A percentile compares a stretch with the other conserved stretches of the same genome.
phyloP scores from a whole-genome alignment of 148 eudicot species.

The Amaranthus palmeri region DNA sequence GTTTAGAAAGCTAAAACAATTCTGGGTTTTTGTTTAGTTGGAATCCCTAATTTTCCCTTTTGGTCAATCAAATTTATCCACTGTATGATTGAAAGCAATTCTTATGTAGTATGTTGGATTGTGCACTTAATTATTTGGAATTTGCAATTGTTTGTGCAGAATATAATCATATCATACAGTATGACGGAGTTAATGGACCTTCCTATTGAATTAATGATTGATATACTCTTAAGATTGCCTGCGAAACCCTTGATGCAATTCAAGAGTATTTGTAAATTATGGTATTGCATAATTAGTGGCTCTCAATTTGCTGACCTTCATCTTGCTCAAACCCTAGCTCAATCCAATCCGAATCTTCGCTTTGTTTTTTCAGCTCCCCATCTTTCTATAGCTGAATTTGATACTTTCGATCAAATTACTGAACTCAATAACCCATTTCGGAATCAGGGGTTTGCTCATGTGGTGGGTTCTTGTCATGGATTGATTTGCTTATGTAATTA shows the following conservation, averaged over 20 bases:
- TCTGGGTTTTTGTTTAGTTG: no score
- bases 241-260: conserved; percentile 29
- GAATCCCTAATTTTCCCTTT: no score
- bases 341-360: conserved; percentile 19
- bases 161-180: background rate
- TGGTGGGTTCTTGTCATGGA: conserved; percentile 36
- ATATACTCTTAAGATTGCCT: conserved; percentile 17
- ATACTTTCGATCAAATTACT: conserved; percentile 14
- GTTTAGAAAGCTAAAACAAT: no score
- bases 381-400: conserved; percentile 26
- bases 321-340: conserved; percentile 30
- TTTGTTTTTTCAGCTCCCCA: conserved; percentile 26
- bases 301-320: conserved; percentile 17
- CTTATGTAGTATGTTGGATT: no score
- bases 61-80: no score
- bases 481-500: conserved; percentile 20
- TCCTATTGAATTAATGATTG: conserved; percentile 23
- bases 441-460: conserved; percentile 16
- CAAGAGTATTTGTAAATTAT: conserved; percentile 23
- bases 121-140: background rate
- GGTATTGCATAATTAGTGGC: conserved; percentile 22
- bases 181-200: conserved; percentile 26
- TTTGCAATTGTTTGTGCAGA: conserved; percentile 11
- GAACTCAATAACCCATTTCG: conserved; percentile 31
- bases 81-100: no score